Conservation (phyloP, 2,329 filamentous ascomycete species). For the Beauveria varroae region DNA sequence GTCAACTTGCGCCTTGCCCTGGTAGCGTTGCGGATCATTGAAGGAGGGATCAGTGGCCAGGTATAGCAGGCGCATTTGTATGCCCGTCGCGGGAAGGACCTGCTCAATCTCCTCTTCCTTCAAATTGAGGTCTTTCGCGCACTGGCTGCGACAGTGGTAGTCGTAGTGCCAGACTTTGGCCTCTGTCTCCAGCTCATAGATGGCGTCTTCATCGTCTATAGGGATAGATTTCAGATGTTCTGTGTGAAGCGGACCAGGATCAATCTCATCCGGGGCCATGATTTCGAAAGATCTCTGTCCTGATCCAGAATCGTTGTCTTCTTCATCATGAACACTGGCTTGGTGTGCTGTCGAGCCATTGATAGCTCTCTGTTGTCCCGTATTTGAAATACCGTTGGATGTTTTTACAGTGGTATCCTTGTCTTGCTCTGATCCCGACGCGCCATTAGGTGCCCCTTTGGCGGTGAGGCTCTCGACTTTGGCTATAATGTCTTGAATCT, state of each 20-base stretch:
- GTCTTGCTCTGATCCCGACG: background rate
- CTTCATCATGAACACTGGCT: background rate
- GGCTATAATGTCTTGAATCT: background rate
- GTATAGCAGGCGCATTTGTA: background rate
- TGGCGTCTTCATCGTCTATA: slow-evolving; percentile 1
- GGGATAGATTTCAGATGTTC: background rate
- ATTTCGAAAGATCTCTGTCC: background rate
- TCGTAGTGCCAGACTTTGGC: slow-evolving; percentile 7
- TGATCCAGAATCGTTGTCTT: background rate
- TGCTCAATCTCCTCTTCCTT: background rate
- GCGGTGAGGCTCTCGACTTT: background rate
- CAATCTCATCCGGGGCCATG: background rate
- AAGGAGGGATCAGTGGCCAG: background rate
- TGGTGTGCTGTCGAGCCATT: background rate
- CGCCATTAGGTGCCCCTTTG: background rate
- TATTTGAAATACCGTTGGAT: background rate
- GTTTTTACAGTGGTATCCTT: no score
- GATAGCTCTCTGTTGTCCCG: background rate
- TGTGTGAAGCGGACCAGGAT: background rate
- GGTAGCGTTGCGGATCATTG: slow-evolving; percentile 6
- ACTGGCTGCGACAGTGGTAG: background rate
- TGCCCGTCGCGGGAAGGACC: slow-evolving; percentile 3
- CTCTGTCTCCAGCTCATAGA: background rate
- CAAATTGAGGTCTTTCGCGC: background rate
- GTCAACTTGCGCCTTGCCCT: slow-evolving; percentile 5